Conservation (phyloP, 768 basidiomycete species). For the Termitomyces sp. region DNA sequence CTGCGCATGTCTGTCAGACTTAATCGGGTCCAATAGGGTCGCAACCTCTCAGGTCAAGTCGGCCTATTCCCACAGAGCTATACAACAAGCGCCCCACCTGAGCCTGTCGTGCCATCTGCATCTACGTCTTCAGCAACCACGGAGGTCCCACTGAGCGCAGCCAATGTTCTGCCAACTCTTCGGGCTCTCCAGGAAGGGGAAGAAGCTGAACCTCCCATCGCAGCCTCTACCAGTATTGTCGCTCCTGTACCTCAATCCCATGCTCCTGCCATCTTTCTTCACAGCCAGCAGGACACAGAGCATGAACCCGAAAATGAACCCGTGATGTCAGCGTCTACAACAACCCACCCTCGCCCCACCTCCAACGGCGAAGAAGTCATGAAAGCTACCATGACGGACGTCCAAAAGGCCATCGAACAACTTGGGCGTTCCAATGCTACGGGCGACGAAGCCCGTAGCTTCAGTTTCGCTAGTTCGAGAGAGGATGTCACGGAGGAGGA, state of each 20-base stretch:
- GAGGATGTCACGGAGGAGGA: constrained; percentile 55
- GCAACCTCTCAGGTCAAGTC: constrained; percentile 72
- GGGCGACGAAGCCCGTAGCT: constrained; percentile 56
- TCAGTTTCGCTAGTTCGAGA: constrained; percentile 69
- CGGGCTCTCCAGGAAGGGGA: constrained; percentile 44
- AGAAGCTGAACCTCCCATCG: constrained; percentile 28
- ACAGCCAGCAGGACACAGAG: constrained; percentile 6
- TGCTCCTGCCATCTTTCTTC: constrained; percentile 24
- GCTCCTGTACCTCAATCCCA: constrained; percentile 33
- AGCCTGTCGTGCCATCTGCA: constrained; percentile 18
- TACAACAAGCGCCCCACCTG: constrained; percentile 56
- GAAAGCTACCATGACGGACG: constrained; percentile 85
- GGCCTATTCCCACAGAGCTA: constrained; percentile 92
- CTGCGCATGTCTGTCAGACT: constrained; percentile 8
- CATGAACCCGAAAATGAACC: constrained; percentile 14
- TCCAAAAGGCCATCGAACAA: constrained; percentile 87
- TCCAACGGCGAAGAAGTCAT: constrained; percentile 53
- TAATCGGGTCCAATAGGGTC: constrained; percentile 50
- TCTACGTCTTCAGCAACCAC: constrained; percentile 18
- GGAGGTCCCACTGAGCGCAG: constrained; percentile 6
- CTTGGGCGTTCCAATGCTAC: constrained; percentile 46
- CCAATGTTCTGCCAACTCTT: constrained; percentile 20
- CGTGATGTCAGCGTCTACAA: constrained; percentile 13
- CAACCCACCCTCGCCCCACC: constrained; percentile 15
- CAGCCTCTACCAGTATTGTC: constrained; percentile 16